Conservation (phyloP, 768 basidiomycete species). For the Hygrocybe coccinea region DNA sequence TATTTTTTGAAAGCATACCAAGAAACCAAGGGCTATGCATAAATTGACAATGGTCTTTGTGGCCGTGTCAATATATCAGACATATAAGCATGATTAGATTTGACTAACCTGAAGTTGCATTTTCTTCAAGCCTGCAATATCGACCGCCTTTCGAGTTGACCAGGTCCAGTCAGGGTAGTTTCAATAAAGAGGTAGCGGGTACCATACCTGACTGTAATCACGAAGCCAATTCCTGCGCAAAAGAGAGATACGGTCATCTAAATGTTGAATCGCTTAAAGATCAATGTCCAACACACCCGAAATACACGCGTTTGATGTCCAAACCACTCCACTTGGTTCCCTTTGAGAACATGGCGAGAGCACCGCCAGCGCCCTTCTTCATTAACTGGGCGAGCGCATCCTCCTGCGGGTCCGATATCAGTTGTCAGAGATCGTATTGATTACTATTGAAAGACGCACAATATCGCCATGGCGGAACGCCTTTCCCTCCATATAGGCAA, state of each 20-base stretch:
- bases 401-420: constrained; percentile 44
- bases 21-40: constrained; percentile 86
- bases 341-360: constrained; percentile 57
- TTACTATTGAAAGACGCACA: constrained; percentile 34
- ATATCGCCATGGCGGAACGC: constrained; percentile 91
- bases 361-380: constrained; percentile 51
- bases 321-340: constrained; percentile 70
- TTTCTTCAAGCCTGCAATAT: constrained; percentile 75
- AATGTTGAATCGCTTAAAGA: not conserved
- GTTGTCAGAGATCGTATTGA: constrained; percentile 22
- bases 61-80: not conserved
- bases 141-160: constrained; percentile 53
- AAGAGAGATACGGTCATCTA: constrained; percentile 2
- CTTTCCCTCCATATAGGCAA: constrained; percentile 80
- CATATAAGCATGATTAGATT: not conserved
- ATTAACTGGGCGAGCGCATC: constrained; percentile 57
- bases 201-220: constrained; percentile 70
- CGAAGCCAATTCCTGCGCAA: constrained; percentile 72
- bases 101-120: constrained; percentile 57
- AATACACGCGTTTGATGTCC: constrained; percentile 81
- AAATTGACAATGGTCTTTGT: constrained; percentile 78
- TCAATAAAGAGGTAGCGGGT: not conserved
- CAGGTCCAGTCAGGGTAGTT: not conserved
- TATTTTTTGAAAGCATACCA: constrained; percentile 42
- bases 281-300: constrained; percentile 46